phyloP scores from a whole-genome alignment of 2,329 filamentous ascomycete genomes.

The Penicillium paneum region DNA sequence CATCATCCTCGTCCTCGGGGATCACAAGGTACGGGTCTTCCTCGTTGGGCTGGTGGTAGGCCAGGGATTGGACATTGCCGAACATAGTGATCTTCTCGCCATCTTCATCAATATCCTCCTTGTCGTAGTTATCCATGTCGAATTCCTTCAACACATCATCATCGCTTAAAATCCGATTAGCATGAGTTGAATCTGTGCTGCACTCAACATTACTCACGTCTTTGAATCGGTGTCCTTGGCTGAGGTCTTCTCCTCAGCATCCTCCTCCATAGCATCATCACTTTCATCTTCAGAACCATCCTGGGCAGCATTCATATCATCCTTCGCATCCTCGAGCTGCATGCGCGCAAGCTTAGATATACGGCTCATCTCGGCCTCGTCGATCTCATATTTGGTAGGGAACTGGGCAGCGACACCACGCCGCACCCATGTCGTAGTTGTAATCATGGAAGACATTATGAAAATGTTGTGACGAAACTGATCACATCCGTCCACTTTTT shows the following conservation, averaged over 20 bases:
- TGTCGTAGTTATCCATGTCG: slow-evolving; percentile 92
- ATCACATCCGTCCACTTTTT: slow-evolving; percentile 25
- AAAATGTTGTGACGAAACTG: slow-evolving; percentile 13
- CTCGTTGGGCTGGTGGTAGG: slow-evolving; percentile 90
- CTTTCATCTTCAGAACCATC: slow-evolving; percentile 42
- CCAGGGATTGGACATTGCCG: slow-evolving; percentile 86
- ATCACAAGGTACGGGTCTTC: slow-evolving; percentile 97
- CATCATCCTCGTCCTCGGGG: slow-evolving; percentile 73
- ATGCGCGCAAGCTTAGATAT: slow-evolving; percentile 72
- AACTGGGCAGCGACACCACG: slow-evolving; percentile 74
- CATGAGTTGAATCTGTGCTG: neutral
- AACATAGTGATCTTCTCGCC: slow-evolving; percentile 83
- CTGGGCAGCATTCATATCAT: slow-evolving; percentile 73
- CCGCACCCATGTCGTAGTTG: slow-evolving; percentile 71
- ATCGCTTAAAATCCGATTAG: slow-evolving; percentile 41
- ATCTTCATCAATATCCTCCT: slow-evolving; percentile 67
- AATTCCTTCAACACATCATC: slow-evolving; percentile 95
- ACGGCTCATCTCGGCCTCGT: slow-evolving; percentile 71
- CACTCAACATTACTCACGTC: slow-evolving; percentile 16
- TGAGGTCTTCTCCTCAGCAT: slow-evolving; percentile 23
- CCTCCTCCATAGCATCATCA: slow-evolving; percentile 24
- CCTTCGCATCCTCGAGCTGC: slow-evolving; percentile 87
- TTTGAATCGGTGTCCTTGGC: slow-evolving; percentile 19
- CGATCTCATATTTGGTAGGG: slow-evolving; percentile 69
- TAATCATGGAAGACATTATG: slow-evolving; percentile 64